Evolutionary conservation across 116 monocot genomes (phyloP).

Genomic region (Iris pallida): DNA sequence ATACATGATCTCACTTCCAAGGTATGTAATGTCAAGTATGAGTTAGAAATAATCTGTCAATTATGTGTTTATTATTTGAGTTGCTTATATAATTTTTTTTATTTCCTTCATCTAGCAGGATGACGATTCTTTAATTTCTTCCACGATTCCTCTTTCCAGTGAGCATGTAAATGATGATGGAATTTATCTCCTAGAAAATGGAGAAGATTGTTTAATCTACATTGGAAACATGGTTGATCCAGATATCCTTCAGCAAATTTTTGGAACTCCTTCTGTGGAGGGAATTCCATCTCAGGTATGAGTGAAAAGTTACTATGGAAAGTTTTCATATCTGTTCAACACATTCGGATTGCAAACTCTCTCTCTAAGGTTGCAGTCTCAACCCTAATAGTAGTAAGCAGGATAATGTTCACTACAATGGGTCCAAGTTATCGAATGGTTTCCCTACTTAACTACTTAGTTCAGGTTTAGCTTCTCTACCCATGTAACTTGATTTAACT

Average conservation of each 20-base stretch:
- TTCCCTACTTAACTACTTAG: too few relatives aligned
- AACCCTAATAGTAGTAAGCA: too few relatives aligned
- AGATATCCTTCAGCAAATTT: slow-evolving; percentile 67
- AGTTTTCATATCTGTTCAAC: neutral
- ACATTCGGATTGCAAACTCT: neutral
- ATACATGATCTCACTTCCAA: slow-evolving; percentile 67
- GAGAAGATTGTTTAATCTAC: slow-evolving; percentile 92
- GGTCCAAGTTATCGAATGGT: too few relatives aligned
- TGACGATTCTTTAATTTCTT: slow-evolving; percentile 43
- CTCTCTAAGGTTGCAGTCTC: too few relatives aligned
- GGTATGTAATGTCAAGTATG: slow-evolving; percentile 33
- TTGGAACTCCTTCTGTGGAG: slow-evolving; percentile 68
- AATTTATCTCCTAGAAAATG: slow-evolving; percentile 95
- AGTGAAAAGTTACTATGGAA: neutral
- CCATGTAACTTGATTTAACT: too few relatives aligned
- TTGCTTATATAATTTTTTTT: slow-evolving; percentile 3
- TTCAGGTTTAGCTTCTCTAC: too few relatives aligned
- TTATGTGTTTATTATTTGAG: neutral
- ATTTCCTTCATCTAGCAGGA: slow-evolving; percentile 38
- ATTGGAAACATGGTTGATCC: slow-evolving; percentile 61
- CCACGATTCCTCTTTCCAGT: slow-evolving; percentile 74
- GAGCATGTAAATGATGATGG: slow-evolving; percentile 89
- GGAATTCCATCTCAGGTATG: slow-evolving; percentile 72
- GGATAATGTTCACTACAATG: too few relatives aligned
- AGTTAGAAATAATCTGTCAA: neutral